phyloP scores from a whole-genome alignment of 2,329 filamentous ascomycete species.

The Eurotiales sp. region DNA sequence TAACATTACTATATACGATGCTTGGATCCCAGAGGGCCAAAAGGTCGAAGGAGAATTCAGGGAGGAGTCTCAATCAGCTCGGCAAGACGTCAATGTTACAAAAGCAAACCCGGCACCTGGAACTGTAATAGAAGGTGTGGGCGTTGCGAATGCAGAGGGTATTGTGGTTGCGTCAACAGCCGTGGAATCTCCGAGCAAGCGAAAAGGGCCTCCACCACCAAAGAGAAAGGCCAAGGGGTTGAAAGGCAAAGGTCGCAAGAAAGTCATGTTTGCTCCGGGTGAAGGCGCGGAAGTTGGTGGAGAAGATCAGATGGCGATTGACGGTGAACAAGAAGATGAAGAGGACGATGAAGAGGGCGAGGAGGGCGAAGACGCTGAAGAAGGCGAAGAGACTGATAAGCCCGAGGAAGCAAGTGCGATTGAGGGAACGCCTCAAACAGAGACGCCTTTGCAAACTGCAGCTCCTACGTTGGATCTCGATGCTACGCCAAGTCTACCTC shows the following conservation, averaged over 20 bases:
- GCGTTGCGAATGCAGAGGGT: conserved; percentile 59
- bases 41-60: conserved; percentile 77
- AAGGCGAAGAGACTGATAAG: conserved; percentile 34
- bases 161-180: conserved; percentile 52
- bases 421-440: conserved; percentile 40
- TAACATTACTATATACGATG: conserved; percentile 78
- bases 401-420: conserved; percentile 48
- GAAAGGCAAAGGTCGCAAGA: conserved; percentile 71
- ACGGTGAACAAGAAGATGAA: conserved; percentile 42
- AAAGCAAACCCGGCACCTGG: conserved; percentile 50
- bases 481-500: conserved; percentile 10
- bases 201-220: conserved; percentile 69
- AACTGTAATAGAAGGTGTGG: conserved; percentile 57
- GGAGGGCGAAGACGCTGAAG: conserved; percentile 26
- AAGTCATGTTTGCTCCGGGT: conserved; percentile 54
- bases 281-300: conserved; percentile 35
- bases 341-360: conserved; percentile 48
- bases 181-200: conserved; percentile 50
- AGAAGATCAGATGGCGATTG: conserved; percentile 47
- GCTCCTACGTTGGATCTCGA: conserved; percentile 2
- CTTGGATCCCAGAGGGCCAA: conserved; percentile 76
- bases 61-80: conserved; percentile 48
- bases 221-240: conserved; percentile 74
- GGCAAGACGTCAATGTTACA: conserved; percentile 30
- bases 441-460: not conserved